Evolutionary conservation across 495 filamentous ascomycete species (phyloP).

Genomic region (Penicillium desertorum): DNA sequence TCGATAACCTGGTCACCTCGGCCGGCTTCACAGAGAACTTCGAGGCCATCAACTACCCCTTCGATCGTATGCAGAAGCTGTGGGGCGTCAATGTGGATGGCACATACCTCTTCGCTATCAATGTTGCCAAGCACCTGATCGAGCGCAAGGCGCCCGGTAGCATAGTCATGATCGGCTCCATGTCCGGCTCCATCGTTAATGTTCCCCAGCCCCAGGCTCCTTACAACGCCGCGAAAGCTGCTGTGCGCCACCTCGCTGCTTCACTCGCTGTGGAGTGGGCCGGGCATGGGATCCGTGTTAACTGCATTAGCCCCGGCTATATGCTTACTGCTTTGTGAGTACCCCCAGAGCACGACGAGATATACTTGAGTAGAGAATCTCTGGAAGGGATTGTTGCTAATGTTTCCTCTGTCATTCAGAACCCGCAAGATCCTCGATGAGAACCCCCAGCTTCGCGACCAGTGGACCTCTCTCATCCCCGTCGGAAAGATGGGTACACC

Average conservation of each 20-base stretch:
- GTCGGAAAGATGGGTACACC: constrained; percentile 90
- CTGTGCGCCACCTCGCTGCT: constrained; percentile 76
- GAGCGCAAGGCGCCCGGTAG: constrained; percentile 72
- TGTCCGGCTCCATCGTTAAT: constrained; percentile 91
- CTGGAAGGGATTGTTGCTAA: constrained; percentile 17
- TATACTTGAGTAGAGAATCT: constrained; percentile 19
- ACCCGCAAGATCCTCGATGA: constrained; percentile 94
- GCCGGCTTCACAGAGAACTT: constrained; percentile 97
- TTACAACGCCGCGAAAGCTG: constrained; percentile 88
- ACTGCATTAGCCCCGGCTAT: constrained; percentile 89
- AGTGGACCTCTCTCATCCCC: constrained; percentile 91
- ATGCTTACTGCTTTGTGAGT: constrained; percentile 84
- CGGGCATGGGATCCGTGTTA: constrained; percentile 77
- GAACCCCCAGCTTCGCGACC: constrained; percentile 78
- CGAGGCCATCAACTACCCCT: constrained; percentile 81
- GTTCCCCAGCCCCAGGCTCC: constrained; percentile 92
- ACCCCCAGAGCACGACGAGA: neutral
- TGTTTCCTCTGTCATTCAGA: constrained; percentile 40
- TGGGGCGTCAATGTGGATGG: constrained; percentile 95
- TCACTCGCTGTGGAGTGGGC: constrained; percentile 91
- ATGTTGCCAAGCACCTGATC: constrained; percentile 87
- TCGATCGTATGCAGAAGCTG: constrained; percentile 85
- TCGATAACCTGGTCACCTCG: constrained; percentile 91
- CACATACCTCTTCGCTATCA: constrained; percentile 84
- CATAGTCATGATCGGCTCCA: constrained; percentile 93